These are phyloP conservation scores for Lenzites betulinus DNA, from an alignment of 768 basidiomycete genomes.

Conservation along the genomic window DNA sequence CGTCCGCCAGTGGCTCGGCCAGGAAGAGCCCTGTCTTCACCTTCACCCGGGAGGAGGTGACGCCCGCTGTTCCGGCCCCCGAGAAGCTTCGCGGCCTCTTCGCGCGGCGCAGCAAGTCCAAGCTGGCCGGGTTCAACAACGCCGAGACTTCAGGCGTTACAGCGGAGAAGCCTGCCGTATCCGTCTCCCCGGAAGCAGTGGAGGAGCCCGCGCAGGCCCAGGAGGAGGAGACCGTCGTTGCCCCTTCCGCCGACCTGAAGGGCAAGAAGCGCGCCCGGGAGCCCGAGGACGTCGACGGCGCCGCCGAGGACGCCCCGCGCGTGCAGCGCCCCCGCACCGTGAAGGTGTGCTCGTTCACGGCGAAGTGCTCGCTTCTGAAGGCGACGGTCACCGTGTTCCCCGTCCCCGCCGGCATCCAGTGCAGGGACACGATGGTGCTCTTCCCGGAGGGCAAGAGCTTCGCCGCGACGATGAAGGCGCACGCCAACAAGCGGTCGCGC, in stretches of 20 bases:
- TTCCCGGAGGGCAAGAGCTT: constrained; percentile 1
- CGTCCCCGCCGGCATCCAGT: constrained; percentile 1
- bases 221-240: background rate
- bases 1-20: background rate
- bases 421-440: background rate
- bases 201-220: background rate
- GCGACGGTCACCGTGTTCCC: constrained; percentile 6
- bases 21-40: background rate
- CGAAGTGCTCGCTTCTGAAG: background rate
- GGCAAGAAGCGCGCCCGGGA: constrained; percentile 13
- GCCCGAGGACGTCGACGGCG: constrained; percentile 1
- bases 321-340: background rate
- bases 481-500: constrained; percentile 5
- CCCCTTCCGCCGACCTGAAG: background rate
- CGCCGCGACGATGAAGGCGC: background rate
- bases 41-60: background rate
- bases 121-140: background rate
- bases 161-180: background rate
- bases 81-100: background rate
- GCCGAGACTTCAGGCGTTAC: background rate
- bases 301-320: background rate
- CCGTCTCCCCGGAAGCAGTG: background rate
- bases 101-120: constrained; percentile 4
- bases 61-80: background rate
- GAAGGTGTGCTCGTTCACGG: constrained; percentile 5